Percentiles rank a stretch among this genome's conserved stretches.
These are phyloP conservation scores for Cryptococcus jaspeensis DNA, from an alignment of 1,284 basidiomycete species.

Conservation along the genomic window DNA sequence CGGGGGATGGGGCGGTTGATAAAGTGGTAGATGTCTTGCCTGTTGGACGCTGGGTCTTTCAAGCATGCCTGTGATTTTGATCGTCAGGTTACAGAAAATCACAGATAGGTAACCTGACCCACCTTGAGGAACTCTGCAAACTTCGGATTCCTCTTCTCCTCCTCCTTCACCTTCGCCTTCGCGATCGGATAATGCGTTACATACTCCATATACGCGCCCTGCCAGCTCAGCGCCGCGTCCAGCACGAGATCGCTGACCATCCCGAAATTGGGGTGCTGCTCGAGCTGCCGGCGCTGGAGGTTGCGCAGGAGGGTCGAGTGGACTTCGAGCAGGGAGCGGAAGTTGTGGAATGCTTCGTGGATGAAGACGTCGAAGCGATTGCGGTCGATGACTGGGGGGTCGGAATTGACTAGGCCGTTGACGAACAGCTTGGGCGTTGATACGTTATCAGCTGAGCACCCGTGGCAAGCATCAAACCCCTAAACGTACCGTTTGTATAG, in stretches of 20 bases:
- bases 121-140: slow-evolving; percentile 86
- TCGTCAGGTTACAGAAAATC: neutral
- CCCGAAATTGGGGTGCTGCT: slow-evolving; percentile 81
- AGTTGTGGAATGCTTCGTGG: slow-evolving; percentile 90
- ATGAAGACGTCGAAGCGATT: slow-evolving; percentile 76
- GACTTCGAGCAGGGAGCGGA: slow-evolving; percentile 62
- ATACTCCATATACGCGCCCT: slow-evolving; percentile 89
- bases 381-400: slow-evolving; percentile 66
- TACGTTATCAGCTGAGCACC: neutral
- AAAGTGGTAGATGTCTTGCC: slow-evolving; percentile 82
- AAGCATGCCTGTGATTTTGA: slow-evolving; percentile 20
- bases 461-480: neutral
- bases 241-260: slow-evolving; percentile 83
- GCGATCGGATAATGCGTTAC: slow-evolving; percentile 93
- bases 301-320: slow-evolving; percentile 74
- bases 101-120: slow-evolving; percentile 23
- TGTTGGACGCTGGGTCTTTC: slow-evolving; percentile 52
- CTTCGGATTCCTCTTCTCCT: slow-evolving; percentile 71
- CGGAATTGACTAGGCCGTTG: slow-evolving; percentile 66
- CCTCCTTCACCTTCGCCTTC: slow-evolving; percentile 84
- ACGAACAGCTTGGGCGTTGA: slow-evolving; percentile 54
- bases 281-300: slow-evolving; percentile 80
- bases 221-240: slow-evolving; percentile 86
- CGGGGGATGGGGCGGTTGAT: slow-evolving; percentile 86
- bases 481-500: slow-evolving; percentile 68